Base-by-base conservation (phyloP, 139 green algal genomes). In the Desmodesmus armatus region DNA sequence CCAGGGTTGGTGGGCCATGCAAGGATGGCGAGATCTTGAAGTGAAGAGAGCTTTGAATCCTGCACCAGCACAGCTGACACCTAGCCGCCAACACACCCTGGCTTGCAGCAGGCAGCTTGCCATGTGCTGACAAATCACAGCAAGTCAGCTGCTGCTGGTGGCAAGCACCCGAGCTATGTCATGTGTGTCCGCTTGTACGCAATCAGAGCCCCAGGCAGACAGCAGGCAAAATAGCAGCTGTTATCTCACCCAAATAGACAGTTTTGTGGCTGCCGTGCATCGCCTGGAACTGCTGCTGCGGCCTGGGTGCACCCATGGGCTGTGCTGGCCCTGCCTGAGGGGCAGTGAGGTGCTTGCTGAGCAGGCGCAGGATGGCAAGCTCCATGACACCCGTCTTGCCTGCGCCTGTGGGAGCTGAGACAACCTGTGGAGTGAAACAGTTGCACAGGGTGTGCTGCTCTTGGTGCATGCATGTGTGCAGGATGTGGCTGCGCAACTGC, bases 311-410 rank as follows among this genome's bases (percentile, higher is more conserved):
- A 5, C 25, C 23, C 63, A 21, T n/a, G n/a, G n/a, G n/a, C n/a
- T 41, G 67, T 5, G 71, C 5, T 7, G 71, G 9, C 15, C 25
- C n/a, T 47, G 37, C 62, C 23, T 29, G 11, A 39, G 17, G 41
- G n/a, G n/a, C n/a, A 27, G 19, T 31, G 37, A 75, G 62, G 29
- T 84, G 78, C 43, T 76, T 84, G 41, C 78, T 75, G 11, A 84
- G 62, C 80, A 98, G 44, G 0, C 92, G 84, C 40, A 98, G 75
- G n/a, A 98, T 92, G 0, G 92, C 94, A 58, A 99, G 92, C 90
- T 99, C 97, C 90, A 99, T 92, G 1, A 99, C 87, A 2, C 95
- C 95, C 2, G 97, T 99, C 83, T 99, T 99, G 71, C 97, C 97
- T 67, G 90, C 91, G 13, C 96, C 96, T 29, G 95, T 98, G 0